Conservation (phyloP, 371 early-diverging fungal species). For the Rhizopus delemar region DNA sequence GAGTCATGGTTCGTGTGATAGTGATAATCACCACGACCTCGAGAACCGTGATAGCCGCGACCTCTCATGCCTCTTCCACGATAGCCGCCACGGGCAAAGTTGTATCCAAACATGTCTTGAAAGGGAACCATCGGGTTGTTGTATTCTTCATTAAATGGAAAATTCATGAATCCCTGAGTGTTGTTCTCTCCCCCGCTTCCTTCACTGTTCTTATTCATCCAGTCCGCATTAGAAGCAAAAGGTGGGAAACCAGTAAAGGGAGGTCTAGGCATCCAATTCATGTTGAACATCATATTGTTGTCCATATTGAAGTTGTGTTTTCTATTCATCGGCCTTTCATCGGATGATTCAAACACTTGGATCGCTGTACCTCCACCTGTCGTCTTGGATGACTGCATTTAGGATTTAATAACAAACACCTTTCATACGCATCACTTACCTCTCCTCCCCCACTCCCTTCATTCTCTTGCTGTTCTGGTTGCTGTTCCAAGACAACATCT, state of each 20-base stretch:
- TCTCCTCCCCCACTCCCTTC: not conserved
- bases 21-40: slow-evolving; percentile 12
- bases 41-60: slow-evolving; percentile 17
- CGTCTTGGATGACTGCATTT: not conserved
- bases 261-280: slow-evolving; percentile 44
- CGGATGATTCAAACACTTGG: slow-evolving; percentile 37
- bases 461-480: slow-evolving; percentile 3
- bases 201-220: slow-evolving; percentile 14
- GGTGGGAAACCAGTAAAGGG: slow-evolving; percentile 41
- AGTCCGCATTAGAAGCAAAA: slow-evolving; percentile 23
- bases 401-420: not conserved
- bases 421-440: too few relatives aligned
- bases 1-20: not conserved
- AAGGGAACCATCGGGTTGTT: slow-evolving; percentile 13
- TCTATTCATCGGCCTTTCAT: slow-evolving; percentile 27
- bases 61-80: slow-evolving; percentile 33
- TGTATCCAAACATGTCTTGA: slow-evolving; percentile 40
- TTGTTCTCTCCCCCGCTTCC: not conserved
- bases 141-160: slow-evolving; percentile 8
- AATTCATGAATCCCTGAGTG: not conserved
- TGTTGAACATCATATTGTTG: slow-evolving; percentile 31
- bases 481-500: slow-evolving; percentile 2
- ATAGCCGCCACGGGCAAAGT: slow-evolving; percentile 32
- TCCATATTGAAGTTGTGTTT: slow-evolving; percentile 18
- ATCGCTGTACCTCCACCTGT: slow-evolving; percentile 29